Conservation (phyloP, 176 grass and related monocot species). For the Neostapfia colusana region DNA sequence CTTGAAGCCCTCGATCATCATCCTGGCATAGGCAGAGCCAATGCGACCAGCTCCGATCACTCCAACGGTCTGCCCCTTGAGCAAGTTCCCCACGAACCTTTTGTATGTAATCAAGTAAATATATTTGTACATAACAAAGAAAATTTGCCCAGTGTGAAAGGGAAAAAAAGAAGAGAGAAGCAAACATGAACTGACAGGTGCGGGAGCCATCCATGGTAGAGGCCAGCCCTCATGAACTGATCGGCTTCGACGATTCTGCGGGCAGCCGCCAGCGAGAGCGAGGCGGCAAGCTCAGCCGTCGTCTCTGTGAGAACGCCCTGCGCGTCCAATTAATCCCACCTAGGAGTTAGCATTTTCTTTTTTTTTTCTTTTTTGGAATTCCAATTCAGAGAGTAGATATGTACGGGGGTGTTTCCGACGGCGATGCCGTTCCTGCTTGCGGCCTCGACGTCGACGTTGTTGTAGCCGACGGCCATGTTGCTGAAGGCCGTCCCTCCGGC, state of each 20-base stretch:
- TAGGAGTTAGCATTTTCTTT: no score
- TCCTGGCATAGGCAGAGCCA: slow-evolving; percentile 86
- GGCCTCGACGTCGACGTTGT: slow-evolving; percentile 78
- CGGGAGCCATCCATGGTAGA: slow-evolving; percentile 94
- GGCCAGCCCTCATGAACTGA: slow-evolving; percentile 81
- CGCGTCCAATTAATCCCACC: no score
- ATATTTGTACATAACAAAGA: no score
- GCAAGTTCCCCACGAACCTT: slow-evolving; percentile 93
- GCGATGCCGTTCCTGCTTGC: slow-evolving; percentile 75
- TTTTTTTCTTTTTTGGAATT: no score
- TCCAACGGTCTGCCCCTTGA: slow-evolving; percentile 90
- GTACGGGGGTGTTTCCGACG: slow-evolving; percentile 82
- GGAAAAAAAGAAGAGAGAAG: neutral
- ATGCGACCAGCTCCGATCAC: slow-evolving; percentile 94
- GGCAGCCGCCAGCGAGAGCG: slow-evolving; percentile 66
- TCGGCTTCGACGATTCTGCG: slow-evolving; percentile 83
- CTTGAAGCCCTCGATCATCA: slow-evolving; percentile 99
- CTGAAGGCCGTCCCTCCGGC: slow-evolving; percentile 85
- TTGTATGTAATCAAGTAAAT: no score
- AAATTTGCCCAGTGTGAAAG: no score
- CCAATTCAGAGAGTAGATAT: neutral
- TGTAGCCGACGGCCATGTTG: slow-evolving; percentile 99
- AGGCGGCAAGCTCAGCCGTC: slow-evolving; percentile 82
- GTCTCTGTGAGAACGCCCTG: slow-evolving; percentile 95
- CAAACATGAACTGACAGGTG: slow-evolving; percentile 51